Conservation (phyloP, 75 land plant species). For the Larix kaempferi region DNA sequence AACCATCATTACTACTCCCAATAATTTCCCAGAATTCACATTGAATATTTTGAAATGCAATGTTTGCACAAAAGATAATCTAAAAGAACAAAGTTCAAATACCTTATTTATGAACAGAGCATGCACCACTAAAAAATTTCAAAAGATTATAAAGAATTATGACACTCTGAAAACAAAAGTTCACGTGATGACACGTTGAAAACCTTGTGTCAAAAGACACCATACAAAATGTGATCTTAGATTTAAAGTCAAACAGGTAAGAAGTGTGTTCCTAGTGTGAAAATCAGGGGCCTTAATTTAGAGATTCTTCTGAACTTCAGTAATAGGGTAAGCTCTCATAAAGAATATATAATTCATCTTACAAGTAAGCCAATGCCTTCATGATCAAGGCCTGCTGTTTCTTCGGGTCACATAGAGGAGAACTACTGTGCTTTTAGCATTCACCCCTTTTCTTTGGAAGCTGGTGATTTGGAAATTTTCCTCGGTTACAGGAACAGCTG, state of each 20-base stretch:
- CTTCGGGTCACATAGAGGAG: no score
- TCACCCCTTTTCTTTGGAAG: no score
- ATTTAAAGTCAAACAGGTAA: background rate
- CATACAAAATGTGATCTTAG: background rate
- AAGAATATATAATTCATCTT: no score
- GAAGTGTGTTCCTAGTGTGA: background rate
- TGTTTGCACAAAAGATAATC: background rate
- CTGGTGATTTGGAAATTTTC: no score
- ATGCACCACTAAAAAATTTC: background rate
- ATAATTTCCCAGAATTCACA: background rate
- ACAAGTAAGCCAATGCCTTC: no score
- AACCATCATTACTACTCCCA: background rate
- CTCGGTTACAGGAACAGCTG: no score
- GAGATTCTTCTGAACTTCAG: background rate
- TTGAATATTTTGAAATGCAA: background rate
- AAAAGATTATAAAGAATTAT: background rate
- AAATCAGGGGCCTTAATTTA: background rate
- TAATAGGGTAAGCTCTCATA: no score
- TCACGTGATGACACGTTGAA: no score
- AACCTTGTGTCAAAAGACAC: background rate
- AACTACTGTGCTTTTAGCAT: no score
- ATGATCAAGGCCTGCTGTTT: no score
- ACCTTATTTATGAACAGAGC: background rate
- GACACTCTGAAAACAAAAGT: slow-evolving; percentile 1
- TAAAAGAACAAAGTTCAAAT: background rate